These are phyloP conservation scores for Penicillium malachiteum DNA, from an alignment of 495 filamentous ascomycete genomes.

Conservation along the genomic window DNA sequence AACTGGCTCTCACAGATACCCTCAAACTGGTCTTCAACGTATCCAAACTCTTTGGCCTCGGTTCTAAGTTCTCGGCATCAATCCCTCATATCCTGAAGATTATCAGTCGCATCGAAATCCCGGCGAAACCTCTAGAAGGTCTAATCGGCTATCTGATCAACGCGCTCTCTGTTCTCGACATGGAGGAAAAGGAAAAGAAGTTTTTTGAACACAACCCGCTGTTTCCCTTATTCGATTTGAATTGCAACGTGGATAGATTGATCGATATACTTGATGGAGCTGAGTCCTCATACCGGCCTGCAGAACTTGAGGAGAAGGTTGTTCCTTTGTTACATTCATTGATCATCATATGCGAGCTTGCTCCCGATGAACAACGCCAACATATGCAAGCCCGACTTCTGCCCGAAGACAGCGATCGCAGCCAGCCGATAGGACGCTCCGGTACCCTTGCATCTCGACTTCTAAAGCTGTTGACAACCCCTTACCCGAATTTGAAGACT, in stretches of 20 bases:
- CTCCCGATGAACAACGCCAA: slow-evolving; percentile 59
- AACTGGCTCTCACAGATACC: slow-evolving; percentile 78
- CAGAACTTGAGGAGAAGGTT: slow-evolving; percentile 65
- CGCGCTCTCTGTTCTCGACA: slow-evolving; percentile 73
- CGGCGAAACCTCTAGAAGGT: slow-evolving; percentile 57
- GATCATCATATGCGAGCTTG: slow-evolving; percentile 67
- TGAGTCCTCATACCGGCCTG: slow-evolving; percentile 56
- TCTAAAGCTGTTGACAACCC: slow-evolving; percentile 74
- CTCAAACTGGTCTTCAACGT: slow-evolving; percentile 90
- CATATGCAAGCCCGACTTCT: slow-evolving; percentile 68
- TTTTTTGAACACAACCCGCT: slow-evolving; percentile 45
- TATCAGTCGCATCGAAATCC: slow-evolving; percentile 56
- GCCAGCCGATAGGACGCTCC: slow-evolving; percentile 71
- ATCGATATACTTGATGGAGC: slow-evolving; percentile 72
- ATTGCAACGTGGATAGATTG: slow-evolving; percentile 63
- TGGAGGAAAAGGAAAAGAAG: slow-evolving; percentile 50
- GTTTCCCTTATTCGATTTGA: slow-evolving; percentile 66
- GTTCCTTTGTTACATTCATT: slow-evolving; percentile 73
- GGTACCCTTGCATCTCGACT: slow-evolving; percentile 74
- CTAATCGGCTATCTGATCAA: slow-evolving; percentile 70
- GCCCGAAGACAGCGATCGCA: slow-evolving; percentile 77
- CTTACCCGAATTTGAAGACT: slow-evolving; percentile 68
- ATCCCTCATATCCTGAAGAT: slow-evolving; percentile 73
- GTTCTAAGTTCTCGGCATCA: slow-evolving; percentile 59
- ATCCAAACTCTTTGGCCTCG: slow-evolving; percentile 63